Base-by-base conservation (phyloP, 75 land plant species). In the Azolla pinnata region DNA sequence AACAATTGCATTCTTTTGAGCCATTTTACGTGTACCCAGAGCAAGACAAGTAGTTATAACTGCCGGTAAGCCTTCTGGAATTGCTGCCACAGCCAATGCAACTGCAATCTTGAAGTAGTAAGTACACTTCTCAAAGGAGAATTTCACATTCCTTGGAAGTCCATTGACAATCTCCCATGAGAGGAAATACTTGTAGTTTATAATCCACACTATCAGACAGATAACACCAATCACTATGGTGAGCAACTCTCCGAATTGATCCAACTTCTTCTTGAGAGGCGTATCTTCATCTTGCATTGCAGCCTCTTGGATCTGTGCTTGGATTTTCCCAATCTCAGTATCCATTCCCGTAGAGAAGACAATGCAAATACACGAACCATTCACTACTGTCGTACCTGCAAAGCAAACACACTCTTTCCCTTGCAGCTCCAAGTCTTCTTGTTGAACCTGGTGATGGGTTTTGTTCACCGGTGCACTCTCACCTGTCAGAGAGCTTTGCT, bases 21-120 rank as follows among this genome's bases (percentile, higher is more conserved):
- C 87, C 85, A 84, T 81, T 55, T 84, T 84, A 28, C 87, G 56
- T 0, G 87, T 84, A 0, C 87, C 87, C 26, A 84, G 64, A 2
- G 87, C 87, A 65, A 84, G 72, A 40, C 85, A 84, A 9, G 87
- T 84, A 12, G 85, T 84, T 50, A 84, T 84, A n/a, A 84, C 87
- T 28, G 84, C 85, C 33, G 87, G 87, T 20, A 84, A 56, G 2
- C 87, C 87, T 45, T 81, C 85, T 7, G 87, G 87, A 26, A 84
- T 81, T 14, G 87, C 87, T 28, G 87, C 87, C 17, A 83, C 84
- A 24, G 87, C 87, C 58, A 83, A 59, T 12, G 85, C 87, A 44
- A 84, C 87, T 1, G 85, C 87, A 60, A 84, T 84, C 44, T 84
- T 76, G 61, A 84, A 84, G 60, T 84, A 84, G 66, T 84, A 84